Evolutionary conservation across 23 red algal genomes (phyloP).

Genomic region (Gracilariopsis chorda): DNA sequence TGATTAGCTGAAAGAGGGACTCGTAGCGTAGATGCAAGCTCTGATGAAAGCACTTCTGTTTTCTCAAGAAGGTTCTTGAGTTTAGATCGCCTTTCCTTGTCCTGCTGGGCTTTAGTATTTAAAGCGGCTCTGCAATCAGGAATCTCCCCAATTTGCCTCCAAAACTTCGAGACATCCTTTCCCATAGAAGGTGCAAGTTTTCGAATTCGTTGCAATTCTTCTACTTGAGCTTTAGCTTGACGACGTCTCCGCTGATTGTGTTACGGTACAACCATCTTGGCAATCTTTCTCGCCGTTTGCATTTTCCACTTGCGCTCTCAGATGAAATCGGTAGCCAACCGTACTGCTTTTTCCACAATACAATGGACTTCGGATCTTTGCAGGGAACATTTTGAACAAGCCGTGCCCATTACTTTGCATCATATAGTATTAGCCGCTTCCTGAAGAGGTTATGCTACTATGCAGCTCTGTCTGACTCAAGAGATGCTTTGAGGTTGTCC

Average conservation of each 20-base stretch:
- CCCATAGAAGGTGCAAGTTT: slow-evolving; percentile 44
- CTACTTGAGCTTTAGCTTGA: slow-evolving; percentile 41
- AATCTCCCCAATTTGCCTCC: slow-evolving; percentile 74
- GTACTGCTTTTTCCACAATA: slow-evolving; percentile 81
- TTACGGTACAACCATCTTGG: slow-evolving; percentile 44
- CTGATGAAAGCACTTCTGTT: slow-evolving; percentile 50
- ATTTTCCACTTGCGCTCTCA: slow-evolving; percentile 91
- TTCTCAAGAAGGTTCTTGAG: slow-evolving; percentile 59
- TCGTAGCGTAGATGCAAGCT: slow-evolving; percentile 14
- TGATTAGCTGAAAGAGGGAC: background rate
- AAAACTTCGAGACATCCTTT: slow-evolving; percentile 83
- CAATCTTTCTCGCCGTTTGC: slow-evolving; percentile 54
- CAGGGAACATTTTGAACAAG: too few relatives aligned
- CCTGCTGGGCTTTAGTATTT: slow-evolving; percentile 14
- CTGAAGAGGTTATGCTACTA: too few relatives aligned
- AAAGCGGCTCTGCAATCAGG: slow-evolving; percentile 18
- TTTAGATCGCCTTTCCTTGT: slow-evolving; percentile 34
- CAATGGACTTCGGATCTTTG: too few relatives aligned
- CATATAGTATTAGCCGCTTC: too few relatives aligned
- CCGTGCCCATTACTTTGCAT: too few relatives aligned
- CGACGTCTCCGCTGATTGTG: slow-evolving; percentile 40
- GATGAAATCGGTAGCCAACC: slow-evolving; percentile 89
- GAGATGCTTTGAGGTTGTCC: too few relatives aligned
- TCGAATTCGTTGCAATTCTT: slow-evolving; percentile 38
- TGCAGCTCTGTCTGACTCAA: too few relatives aligned